phyloP scores from a whole-genome alignment of 2,329 filamentous ascomycete species.

The Neofusicoccum parvum region DNA sequence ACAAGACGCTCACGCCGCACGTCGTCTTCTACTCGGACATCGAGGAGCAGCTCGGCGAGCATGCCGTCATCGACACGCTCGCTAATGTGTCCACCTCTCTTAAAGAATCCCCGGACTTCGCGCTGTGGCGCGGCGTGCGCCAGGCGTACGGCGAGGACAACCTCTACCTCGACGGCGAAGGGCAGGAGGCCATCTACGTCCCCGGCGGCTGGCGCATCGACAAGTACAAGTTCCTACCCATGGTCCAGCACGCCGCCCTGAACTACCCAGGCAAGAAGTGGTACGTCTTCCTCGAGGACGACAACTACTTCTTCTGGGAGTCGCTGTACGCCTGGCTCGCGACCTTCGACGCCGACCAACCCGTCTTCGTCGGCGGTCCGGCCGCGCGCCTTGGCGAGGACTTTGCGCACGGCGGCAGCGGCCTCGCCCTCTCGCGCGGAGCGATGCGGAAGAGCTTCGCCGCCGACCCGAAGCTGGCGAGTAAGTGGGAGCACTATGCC shows the following conservation, averaged over 20 bases:
- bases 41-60: conserved; percentile 53
- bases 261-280: conserved; percentile 36
- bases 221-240: conserved; percentile 62
- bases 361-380: conserved; percentile 45
- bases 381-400: conserved; percentile 31
- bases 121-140: conserved; percentile 41
- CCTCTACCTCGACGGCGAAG: conserved; percentile 29
- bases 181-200: conserved; percentile 48
- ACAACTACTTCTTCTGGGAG: conserved; percentile 42
- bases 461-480: conserved; percentile 40
- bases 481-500: conserved; percentile 39
- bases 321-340: conserved; percentile 44
- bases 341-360: conserved; percentile 38
- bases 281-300: conserved; percentile 42
- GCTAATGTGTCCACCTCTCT: conserved; percentile 45
- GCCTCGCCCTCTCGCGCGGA: conserved; percentile 48
- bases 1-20: conserved; percentile 39
- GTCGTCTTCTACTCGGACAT: conserved; percentile 62
- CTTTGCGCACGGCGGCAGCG: conserved; percentile 48
- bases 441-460: conserved; percentile 46
- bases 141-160: conserved; percentile 27
- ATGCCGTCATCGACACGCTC: conserved; percentile 52
- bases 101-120: conserved; percentile 52
- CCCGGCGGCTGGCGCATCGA: conserved; percentile 54
- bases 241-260: conserved; percentile 53